phyloP scores from a whole-genome alignment of 441 rosid genomes.

The Populus tomentosa region DNA sequence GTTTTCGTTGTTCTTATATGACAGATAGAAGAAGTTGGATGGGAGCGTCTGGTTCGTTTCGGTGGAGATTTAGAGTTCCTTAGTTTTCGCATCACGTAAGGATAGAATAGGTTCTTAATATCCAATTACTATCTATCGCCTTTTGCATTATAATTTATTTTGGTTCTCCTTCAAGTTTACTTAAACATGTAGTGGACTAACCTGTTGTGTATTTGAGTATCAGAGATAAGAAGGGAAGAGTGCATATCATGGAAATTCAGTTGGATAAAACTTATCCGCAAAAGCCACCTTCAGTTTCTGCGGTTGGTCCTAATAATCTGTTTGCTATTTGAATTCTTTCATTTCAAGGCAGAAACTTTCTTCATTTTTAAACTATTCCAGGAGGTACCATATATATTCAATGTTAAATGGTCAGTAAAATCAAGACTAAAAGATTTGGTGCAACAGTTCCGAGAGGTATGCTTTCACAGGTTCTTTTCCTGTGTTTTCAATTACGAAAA shows the following conservation, averaged over 20 bases:
- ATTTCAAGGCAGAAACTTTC: conserved; percentile 3
- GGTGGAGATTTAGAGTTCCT: conserved; percentile 50
- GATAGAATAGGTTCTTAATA: neutral
- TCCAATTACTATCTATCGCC: neutral
- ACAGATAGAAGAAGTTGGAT: conserved; percentile 78
- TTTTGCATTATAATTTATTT: neutral
- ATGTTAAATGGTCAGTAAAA: conserved; percentile 48
- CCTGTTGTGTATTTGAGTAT: conserved; percentile 13
- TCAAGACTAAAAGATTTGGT: conserved; percentile 64
- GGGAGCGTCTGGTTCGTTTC: conserved; percentile 51
- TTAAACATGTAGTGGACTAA: neutral
- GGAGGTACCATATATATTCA: conserved; percentile 63
- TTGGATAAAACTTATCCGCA: conserved; percentile 48
- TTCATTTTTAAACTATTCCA: conserved; percentile 20
- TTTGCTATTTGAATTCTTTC: conserved; percentile 1
- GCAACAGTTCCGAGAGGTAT: conserved; percentile 56
- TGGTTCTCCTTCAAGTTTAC: neutral
- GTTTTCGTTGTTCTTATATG: neutral
- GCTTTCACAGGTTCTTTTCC: neutral
- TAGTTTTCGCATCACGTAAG: conserved; percentile 59
- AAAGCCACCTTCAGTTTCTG: conserved; percentile 58
- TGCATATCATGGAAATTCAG: conserved; percentile 53
- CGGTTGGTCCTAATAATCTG: conserved; percentile 35
- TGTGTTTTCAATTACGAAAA: neutral
- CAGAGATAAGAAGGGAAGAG: conserved; percentile 59